Evolutionary conservation across 1,284 basidiomycete species (phyloP), one percentile per base, ranked within the genome.

Genomic region (Moniliella sp.): DNA sequence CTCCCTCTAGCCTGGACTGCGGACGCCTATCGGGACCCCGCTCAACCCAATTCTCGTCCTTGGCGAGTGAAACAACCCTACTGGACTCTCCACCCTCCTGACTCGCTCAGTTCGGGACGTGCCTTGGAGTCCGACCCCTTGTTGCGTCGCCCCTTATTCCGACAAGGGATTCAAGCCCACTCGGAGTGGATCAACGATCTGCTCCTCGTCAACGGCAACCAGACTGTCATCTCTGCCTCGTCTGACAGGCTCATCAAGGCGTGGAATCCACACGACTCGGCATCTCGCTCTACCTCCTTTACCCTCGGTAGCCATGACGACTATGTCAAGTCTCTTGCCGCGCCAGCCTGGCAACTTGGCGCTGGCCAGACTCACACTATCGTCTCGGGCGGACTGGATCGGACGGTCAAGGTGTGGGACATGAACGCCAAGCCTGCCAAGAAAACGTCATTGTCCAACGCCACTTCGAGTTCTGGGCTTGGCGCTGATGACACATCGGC

Each of bases 121-220:
- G 32, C 33, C 18, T 50, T 41, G 45, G 38, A 45, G 32, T 45
- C 42, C 0, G 48, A 50, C 31, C 34, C 8, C 38, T 12, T 8
- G 8, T 18, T n/a, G 15, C 36, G n/a, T 12, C 15, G 15, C 5
- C 14, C 27, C 16, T 27, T 4, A 4, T 47, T 49, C 33, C 37
- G 43, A 8, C 51, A 57, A 25, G 52, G 44, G 14, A 40, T 61
- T 9, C 49, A 56, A 25, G 45, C 43, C 5, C 57, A 60, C 37
- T 74, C 76, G 0, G 84, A 94, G 63, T 97, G 88, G 91, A 74
- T 94, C 28, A 94, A 93, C 61, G 88, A 94, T 51, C 74, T 97
- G 37, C 57, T 86, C 4, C 69, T 97, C 9, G 86, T 80, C 64
- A 88, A 93, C 55, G 68, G 75, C 42, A 84, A 93, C 48, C 83